Percentiles rank a stretch among this genome's conserved stretches.
Conservation (phyloP, 176 grass and related monocot genomes). For the Microstegium vimineum region DNA sequence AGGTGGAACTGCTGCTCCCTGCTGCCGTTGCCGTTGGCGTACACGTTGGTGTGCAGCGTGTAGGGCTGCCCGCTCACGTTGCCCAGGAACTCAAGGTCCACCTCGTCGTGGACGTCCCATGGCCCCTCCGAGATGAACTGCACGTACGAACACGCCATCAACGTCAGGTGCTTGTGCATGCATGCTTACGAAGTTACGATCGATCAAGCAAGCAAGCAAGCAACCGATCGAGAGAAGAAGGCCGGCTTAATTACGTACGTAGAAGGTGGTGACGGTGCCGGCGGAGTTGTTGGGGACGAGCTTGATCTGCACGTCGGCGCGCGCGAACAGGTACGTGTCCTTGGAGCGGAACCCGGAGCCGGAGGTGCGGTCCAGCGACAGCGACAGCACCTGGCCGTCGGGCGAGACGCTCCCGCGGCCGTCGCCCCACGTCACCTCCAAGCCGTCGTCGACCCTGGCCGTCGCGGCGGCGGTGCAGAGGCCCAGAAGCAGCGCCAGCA, state of each 20-base stretch:
- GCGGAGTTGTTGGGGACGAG: conserved; percentile 73
- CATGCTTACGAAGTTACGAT: no score
- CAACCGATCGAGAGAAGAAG: no score
- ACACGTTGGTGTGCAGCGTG: conserved; percentile 84
- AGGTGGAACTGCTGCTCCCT: conserved; percentile 81
- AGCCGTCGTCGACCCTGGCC: conserved; percentile 24
- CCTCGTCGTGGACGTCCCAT: conserved; percentile 61
- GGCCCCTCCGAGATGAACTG: conserved; percentile 64
- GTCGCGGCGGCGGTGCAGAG: not conserved
- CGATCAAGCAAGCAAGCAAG: no score
- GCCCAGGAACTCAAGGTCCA: conserved; percentile 90
- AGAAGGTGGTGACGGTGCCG: conserved; percentile 81
- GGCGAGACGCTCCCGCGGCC: conserved; percentile 24
- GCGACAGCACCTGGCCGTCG: conserved; percentile 32
- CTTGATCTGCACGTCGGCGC: conserved; percentile 69
- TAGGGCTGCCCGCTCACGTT: conserved; percentile 63
- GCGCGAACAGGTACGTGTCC: conserved; percentile 58
- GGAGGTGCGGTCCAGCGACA: conserved; percentile 39
- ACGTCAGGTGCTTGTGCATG: no score
- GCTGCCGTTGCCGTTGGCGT: conserved; percentile 45
- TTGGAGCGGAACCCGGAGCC: conserved; percentile 73
- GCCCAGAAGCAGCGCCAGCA: not conserved
- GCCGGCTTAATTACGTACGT: no score
- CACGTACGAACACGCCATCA: not conserved
- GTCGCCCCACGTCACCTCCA: conserved; percentile 52